Evolutionary conservation across 1,284 basidiomycete genomes (phyloP), one percentile per base, ranked within the genome.

Genomic region (Ganoderma sinense): DNA sequence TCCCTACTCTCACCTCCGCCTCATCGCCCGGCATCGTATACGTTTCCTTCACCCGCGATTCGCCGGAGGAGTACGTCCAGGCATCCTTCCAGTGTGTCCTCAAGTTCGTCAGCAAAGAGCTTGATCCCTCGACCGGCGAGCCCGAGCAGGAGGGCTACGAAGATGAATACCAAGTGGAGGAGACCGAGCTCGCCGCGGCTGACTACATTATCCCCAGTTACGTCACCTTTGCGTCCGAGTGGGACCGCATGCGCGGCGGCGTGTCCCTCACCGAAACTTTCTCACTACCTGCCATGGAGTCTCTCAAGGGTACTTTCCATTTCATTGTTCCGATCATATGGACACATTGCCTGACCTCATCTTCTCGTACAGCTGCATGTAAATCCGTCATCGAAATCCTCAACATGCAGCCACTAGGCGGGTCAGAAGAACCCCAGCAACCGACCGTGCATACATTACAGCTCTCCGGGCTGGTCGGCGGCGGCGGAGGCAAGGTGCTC

Each of bases 71-170:
- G 70, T 99, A 96, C 83, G 88, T 92, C 3, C 84, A 91, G 43
- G 95, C 91, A 4, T 94, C 95, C n/a, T 97, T 98, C 87, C 87
- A 88, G 71, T 98, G 96, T 80, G 91, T 92, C n/a, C 91, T 99
- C 81, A 97, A 96, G 81, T 99, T 99, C 80, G 86, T 97, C 76
- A 97, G 95, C 83, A 99, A 99, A 83, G 98, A 99, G 80, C 89
- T 99, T 20, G 98, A 99, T 81, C 98, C 98, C 18, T 86, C 92
- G 33, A 97, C 94, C n/a, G 97, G 97, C 65, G 94, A 97, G 80
- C 97, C 98, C 16, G 98, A 99, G 81, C 96, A 95, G 75, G 97
- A 99, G 74, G 98, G 98, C 8, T 99, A 99, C 82, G 94, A 97
- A 79, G 98, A 99, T 84, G 97, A 99, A 82, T 99, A 99, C 83